Conservation (phyloP, 2,329 filamentous ascomycete genomes). For the Cercospora brassicicola region DNA sequence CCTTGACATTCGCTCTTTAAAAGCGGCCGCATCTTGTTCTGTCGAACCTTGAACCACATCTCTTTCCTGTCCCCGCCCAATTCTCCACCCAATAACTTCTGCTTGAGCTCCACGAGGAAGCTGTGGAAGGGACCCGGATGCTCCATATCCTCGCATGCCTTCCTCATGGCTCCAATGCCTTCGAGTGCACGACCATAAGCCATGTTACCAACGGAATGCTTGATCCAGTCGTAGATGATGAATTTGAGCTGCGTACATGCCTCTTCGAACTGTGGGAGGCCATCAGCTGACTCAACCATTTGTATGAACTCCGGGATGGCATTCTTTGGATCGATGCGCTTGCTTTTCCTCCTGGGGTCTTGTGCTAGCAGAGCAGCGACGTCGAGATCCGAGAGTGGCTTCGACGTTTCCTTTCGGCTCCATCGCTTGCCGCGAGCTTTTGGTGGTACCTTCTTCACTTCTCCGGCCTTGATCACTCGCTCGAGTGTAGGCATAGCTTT, state of each 20-base stretch:
- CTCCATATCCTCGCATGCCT: constrained; percentile 73
- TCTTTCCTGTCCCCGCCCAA: constrained; percentile 76
- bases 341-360: constrained; percentile 47
- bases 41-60: constrained; percentile 76
- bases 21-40: constrained; percentile 70
- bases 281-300: constrained; percentile 60
- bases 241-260: constrained; percentile 71
- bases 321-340: constrained; percentile 66
- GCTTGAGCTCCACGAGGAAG: constrained; percentile 70
- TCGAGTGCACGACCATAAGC: constrained; percentile 75
- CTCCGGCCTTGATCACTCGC: constrained; percentile 65
- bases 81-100: constrained; percentile 65
- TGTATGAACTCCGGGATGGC: constrained; percentile 90
- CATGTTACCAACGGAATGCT: constrained; percentile 70
- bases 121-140: constrained; percentile 74
- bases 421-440: constrained; percentile 57
- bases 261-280: constrained; percentile 62
- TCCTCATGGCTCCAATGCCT: constrained; percentile 72
- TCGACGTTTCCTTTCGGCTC: constrained; percentile 61
- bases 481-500: constrained; percentile 61
- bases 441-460: constrained; percentile 69
- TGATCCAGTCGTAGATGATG: constrained; percentile 69
- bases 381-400: constrained; percentile 87
- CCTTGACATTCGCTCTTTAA: constrained; percentile 61
- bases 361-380: constrained; percentile 74